These are phyloP conservation scores for Neofusicoccum parvum DNA, from an alignment of 2,329 filamentous ascomycete genomes.

Conservation along the genomic window DNA sequence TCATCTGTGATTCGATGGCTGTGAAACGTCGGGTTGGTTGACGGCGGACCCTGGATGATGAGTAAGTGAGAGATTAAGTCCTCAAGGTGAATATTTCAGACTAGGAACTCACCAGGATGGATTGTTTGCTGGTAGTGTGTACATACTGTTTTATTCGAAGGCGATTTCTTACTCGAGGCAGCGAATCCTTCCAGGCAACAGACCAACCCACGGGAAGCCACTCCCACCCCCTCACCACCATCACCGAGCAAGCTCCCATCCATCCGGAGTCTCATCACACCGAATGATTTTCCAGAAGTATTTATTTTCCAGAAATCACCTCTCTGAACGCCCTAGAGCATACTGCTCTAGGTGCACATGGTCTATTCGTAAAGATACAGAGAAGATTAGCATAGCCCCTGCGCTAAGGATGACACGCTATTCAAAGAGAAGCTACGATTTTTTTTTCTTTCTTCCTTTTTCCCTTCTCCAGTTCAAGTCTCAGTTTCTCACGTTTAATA, in stretches of 20 bases:
- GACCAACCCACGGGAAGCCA: too few relatives aligned
- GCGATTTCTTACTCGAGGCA: too few relatives aligned
- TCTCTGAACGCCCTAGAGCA: neutral
- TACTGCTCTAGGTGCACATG: neutral
- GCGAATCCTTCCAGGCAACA: too few relatives aligned
- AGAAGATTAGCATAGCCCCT: conserved; percentile 60
- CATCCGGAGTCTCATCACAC: neutral
- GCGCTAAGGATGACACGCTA: conserved; percentile 64
- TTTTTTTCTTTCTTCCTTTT: conserved; percentile 12
- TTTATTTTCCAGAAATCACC: neutral
- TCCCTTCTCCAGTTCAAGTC: neutral
- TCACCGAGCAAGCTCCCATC: neutral
- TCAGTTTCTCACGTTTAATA: too few relatives aligned
- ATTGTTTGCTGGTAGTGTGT: too few relatives aligned
- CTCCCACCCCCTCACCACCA: too few relatives aligned
- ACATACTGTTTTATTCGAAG: too few relatives aligned
- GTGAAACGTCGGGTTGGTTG: too few relatives aligned
- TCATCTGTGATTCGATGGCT: neutral
- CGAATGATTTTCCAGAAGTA: neutral
- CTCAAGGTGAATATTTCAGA: too few relatives aligned
- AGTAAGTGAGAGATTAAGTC: too few relatives aligned
- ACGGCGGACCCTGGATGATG: too few relatives aligned
- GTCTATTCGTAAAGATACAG: conserved; percentile 49
- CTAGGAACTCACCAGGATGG: too few relatives aligned
- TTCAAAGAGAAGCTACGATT: conserved; percentile 12